Percentiles rank a stretch among this genome's conserved stretches.
Conservation (phyloP, 192 early-diverging fungal species). For the Jimgerdemannia lactiflua region DNA sequence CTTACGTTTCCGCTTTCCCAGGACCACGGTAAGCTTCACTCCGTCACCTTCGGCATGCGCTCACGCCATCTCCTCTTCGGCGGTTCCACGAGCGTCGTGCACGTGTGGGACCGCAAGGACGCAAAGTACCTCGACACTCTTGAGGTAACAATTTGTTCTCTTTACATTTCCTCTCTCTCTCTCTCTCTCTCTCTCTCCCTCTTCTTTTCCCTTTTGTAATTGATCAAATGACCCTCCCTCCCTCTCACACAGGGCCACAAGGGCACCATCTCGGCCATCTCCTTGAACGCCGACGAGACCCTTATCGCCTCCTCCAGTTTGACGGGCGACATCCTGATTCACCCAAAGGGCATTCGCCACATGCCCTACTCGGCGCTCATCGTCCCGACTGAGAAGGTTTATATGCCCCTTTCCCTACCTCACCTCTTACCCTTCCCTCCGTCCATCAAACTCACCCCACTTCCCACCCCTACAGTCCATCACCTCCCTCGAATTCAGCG, state of each 20-base stretch:
- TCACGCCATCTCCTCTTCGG: conserved; percentile 17
- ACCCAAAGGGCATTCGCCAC: neutral
- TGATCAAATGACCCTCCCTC: too few species aligned
- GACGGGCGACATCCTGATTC: conserved; percentile 19
- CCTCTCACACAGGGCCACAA: conserved; percentile 11
- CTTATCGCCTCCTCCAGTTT: conserved; percentile 13
- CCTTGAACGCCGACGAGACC: conserved; percentile 19
- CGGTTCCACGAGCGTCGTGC: conserved; percentile 17
- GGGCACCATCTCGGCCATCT: conserved; percentile 15
- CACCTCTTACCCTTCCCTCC: too few species aligned
- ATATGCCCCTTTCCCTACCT: too few species aligned
- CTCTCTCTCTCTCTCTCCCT: too few species aligned
- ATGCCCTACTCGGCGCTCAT: conserved; percentile 8
- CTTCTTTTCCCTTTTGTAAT: too few species aligned
- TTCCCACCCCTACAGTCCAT: conserved; percentile 5
- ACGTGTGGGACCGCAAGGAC: conserved; percentile 19
- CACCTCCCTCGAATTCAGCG: conserved; percentile 31
- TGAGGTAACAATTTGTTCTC: conserved; percentile 10
- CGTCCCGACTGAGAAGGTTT: conserved; percentile 3
- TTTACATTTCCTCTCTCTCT: neutral
- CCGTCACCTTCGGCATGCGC: too few species aligned
- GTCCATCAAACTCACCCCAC: too few species aligned
- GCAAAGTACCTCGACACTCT: conserved; percentile 10
- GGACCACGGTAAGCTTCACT: too few species aligned
- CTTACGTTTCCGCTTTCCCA: too few species aligned